Base-by-base conservation (phyloP, 2,329 filamentous ascomycete species). In the Akanthomyces muscarius region DNA sequence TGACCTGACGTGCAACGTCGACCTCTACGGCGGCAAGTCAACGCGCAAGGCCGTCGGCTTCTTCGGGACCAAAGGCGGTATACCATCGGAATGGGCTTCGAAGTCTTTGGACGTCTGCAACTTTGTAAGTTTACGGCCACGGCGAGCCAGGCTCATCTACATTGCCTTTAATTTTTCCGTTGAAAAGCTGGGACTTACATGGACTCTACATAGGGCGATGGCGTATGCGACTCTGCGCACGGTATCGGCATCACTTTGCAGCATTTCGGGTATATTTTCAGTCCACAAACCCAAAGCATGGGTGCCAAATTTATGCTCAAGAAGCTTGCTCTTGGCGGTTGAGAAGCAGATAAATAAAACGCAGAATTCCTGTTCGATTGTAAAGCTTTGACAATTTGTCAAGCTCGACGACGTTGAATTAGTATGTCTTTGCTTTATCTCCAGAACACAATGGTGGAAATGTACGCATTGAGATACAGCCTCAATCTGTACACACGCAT, bases 91-190 rank as follows among this genome's bases (percentile, higher is more conserved):
- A 21, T 61, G 57, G 57, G 57, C 44, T 14, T 30, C 57, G 5
- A 61, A 51, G 25, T 50, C 57, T 16, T 18, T 61, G 10, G 57
- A 61, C 30, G 23, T 61, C 23, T 61, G 57, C 33, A 52, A 51
- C 36, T 52, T 41, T 41, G 57, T 61, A 18, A 61, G 57, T 52
- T 23, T 33, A 14, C 33, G 30, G 18, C 30, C 38, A 21, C 33
- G 33, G 33, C 13, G 7, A 38, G 33, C 33, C 33, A 38, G 10
- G 6, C 33, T 38, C 33, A 8, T 11, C 6, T 38, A 11, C 33
- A 38, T 11, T 38, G 33, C 33, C 33, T 38, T 38, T 38, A 38
- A 10, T 30, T 6, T 11, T 16, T 41, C 38, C 14, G 14, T 41
- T 41, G 38, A 16, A 3, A 16, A 16, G 14, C 14, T 16, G 38